These are phyloP conservation scores for Beauveria caledonica DNA, from an alignment of 2,329 filamentous ascomycete species.

Conservation along the genomic window DNA sequence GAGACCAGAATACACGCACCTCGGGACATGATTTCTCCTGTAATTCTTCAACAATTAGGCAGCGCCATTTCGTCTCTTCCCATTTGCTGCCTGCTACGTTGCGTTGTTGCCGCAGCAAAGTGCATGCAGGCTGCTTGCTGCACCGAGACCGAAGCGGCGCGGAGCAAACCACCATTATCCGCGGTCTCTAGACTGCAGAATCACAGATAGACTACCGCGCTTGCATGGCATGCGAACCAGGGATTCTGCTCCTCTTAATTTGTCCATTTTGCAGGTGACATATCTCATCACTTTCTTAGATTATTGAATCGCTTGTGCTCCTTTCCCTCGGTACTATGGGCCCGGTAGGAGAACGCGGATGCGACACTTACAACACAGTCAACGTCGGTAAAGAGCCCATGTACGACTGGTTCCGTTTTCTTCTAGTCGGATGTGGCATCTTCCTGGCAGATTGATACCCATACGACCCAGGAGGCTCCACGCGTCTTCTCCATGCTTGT, in stretches of 20 bases:
- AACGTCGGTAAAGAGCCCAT: neutral
- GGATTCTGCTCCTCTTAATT: neutral
- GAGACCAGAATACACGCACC: neutral
- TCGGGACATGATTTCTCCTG: neutral
- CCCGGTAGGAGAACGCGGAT: neutral
- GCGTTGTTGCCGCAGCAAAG: neutral
- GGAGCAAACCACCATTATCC: neutral
- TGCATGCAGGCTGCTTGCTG: neutral
- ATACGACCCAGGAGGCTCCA: neutral
- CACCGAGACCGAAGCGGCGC: neutral
- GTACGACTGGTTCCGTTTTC: neutral
- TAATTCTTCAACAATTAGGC: neutral
- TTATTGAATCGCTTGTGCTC: no score
- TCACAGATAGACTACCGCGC: constrained; percentile 1
- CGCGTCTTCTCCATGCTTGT: neutral
- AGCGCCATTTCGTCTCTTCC: neutral
- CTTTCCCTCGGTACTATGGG: no score
- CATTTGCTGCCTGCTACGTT: neutral
- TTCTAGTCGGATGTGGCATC: neutral
- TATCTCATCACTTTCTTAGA: no score
- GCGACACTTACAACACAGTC: neutral
- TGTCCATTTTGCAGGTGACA: neutral
- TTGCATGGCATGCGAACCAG: neutral
- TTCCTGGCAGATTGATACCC: neutral
- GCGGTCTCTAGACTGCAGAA: neutral